These are phyloP conservation scores for Pseudonitzschia pungens DNA, from an alignment of 108 stramenopile genomes.

Conservation along the genomic window DNA sequence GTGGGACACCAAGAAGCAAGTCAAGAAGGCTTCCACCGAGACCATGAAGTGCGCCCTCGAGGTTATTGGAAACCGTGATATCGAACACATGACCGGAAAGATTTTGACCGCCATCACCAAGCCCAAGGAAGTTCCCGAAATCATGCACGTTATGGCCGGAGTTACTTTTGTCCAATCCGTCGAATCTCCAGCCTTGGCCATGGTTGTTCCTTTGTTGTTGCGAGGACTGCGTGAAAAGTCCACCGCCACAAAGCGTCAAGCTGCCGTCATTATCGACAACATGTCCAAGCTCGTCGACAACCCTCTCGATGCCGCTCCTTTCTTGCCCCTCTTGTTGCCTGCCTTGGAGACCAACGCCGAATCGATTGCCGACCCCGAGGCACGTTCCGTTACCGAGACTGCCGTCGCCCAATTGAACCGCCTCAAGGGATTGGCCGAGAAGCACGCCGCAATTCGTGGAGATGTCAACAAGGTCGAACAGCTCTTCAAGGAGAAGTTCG, in stretches of 20 bases:
- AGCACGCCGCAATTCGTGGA: slow-evolving; percentile 77
- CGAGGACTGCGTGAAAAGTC: slow-evolving; percentile 94
- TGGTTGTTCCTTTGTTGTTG: slow-evolving; percentile 97
- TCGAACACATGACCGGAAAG: slow-evolving; percentile 96
- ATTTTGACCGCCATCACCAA: slow-evolving; percentile 92
- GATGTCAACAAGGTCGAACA: slow-evolving; percentile 75
- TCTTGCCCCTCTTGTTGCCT: slow-evolving; percentile 92
- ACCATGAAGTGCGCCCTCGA: slow-evolving; percentile 91
- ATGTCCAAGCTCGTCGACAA: slow-evolving; percentile 98
- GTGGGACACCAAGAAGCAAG: slow-evolving; percentile 99
- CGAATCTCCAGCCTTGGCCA: slow-evolving; percentile 97
- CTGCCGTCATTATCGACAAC: slow-evolving; percentile 98
- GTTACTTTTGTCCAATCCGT: slow-evolving; percentile 98
- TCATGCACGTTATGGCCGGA: slow-evolving; percentile 96
- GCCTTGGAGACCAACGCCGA: slow-evolving; percentile 92
- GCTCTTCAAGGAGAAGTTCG: slow-evolving; percentile 69
- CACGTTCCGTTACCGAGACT: slow-evolving; percentile 87
- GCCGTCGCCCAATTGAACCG: slow-evolving; percentile 84
- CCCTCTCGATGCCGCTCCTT: slow-evolving; percentile 94
- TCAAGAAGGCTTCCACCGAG: slow-evolving; percentile 88
- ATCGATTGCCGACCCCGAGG: slow-evolving; percentile 95
- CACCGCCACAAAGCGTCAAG: slow-evolving; percentile 94
- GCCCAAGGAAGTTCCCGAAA: slow-evolving; percentile 95
- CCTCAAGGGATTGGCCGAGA: slow-evolving; percentile 84
- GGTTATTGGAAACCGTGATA: slow-evolving; percentile 98